Base-by-base conservation (phyloP, 768 basidiomycete species). In the Gloeostereum incarnatum region DNA sequence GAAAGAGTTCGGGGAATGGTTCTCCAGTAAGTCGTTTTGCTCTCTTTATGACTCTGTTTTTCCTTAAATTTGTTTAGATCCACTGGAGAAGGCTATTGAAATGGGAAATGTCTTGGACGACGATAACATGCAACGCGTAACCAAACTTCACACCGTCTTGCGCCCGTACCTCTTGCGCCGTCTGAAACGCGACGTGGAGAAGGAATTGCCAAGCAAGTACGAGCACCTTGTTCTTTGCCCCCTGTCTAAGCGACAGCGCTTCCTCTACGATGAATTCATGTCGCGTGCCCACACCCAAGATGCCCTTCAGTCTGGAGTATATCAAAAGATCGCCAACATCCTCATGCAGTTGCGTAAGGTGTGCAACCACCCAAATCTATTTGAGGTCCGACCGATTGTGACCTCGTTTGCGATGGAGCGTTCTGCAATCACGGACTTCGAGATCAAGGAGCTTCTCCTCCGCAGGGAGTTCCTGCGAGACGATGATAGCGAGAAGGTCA, bases 301-400 rank as follows among this genome's bases (percentile, higher is more conserved):
- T 45, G 88, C 87, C 14, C 66, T 96, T 32, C 67, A 80, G 16
- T 89, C 90, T 2, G 93, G 92, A 3, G 69, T 86, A 3, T 89
- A 89, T 50, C 83, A 85, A 59, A 85, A 85, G 59, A 83, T 89
- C 31, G 86, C 86, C 49, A 99, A 99, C 54, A 80, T 94, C 40
- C 73, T 98, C 43, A 99, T 98, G 96, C 96, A 99, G 56, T 71
- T 98, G 3, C 82, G 96, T 39, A 97, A 98, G 64, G 89, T 94
- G 30, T 90, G 90, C 65, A 92, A 88, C 39, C 91, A 97, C 57
- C 94, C 93, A 0, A 84, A 92, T 58, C 66, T 92, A 7, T 93
- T 94, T 54, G 87, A 93, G 57, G 78, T 87, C 36, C 81, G 91
- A 49, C 87, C 91, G 1, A 78, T 81, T 43, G 78, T 77, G 39